Percentiles rank a stretch among this genome's conserved stretches.
Conservation (phyloP, 495 filamentous ascomycete species). For the Aspergillus sclerotiicarbonarius region DNA sequence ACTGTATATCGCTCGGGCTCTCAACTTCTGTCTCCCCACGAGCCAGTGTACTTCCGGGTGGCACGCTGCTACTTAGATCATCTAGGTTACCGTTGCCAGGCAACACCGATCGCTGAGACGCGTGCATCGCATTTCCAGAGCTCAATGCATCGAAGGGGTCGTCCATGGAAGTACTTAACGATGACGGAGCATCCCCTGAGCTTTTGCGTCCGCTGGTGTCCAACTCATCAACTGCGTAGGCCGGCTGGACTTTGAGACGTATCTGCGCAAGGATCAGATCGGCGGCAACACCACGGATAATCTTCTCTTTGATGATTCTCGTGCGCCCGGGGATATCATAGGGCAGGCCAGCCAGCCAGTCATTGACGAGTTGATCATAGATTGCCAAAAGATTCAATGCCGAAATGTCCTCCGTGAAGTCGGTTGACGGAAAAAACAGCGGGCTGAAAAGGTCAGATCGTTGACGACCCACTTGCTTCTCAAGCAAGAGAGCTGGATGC, state of each 20-base stretch:
- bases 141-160: neutral
- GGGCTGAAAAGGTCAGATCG: slow-evolving; percentile 14
- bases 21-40: neutral
- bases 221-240: neutral
- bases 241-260: slow-evolving; percentile 15
- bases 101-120: neutral
- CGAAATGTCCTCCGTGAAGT: neutral
- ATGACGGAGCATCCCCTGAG: neutral
- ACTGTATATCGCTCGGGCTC: neutral
- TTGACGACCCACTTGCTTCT: slow-evolving; percentile 21
- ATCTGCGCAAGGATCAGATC: slow-evolving; percentile 40
- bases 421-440: slow-evolving; percentile 10
- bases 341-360: slow-evolving; percentile 40
- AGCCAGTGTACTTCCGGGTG: neutral
- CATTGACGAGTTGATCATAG: slow-evolving; percentile 40
- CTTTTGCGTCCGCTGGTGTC: neutral
- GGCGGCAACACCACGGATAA: slow-evolving; percentile 37
- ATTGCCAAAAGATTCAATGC: slow-evolving; percentile 25
- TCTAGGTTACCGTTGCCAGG: neutral
- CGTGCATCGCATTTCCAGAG: neutral
- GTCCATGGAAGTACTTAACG: neutral
- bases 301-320: slow-evolving; percentile 42
- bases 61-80: neutral
- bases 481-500: slow-evolving; percentile 1
- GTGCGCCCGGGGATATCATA: slow-evolving; percentile 33